Base-by-base conservation (phyloP, 202 grass and related monocot genomes). In the Carex arenaria region DNA sequence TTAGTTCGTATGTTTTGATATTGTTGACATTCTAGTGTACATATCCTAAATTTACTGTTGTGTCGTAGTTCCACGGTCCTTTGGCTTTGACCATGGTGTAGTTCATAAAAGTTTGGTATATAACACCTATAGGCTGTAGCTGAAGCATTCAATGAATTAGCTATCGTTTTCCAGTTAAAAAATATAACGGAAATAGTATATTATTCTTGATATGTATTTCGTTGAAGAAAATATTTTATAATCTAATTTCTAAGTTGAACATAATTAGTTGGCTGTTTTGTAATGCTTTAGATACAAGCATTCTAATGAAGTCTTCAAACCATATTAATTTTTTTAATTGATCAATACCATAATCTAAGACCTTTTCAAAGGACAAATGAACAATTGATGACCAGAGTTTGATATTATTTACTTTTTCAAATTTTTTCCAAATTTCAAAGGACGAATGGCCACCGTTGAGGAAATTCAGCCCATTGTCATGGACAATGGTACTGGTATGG, bases 401-500 rank as follows among this genome's bases (percentile, higher is more conserved):
- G 17, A 31, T 81, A 38, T 77, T 65, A 26, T 62, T 82, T 57
- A 2, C 0, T 11, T 15, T 82, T 31, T 61, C 57, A 19, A 61
- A 86, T 82, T 87, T 71, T 78, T 30, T 77, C 60, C 67, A 49
- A 49, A 49, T 49, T 11, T 49, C 45, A 11, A 11, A 65, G 86
- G 84, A 61, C 83, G 90, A 83, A 26, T 26, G 94, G 94, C 94
- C 18, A 91, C 93, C 80, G 84, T 84, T 15, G 94, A 97, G 89
- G 94, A 97, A 9, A 88, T 93, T 67, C 94, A 97, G 87, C 91
- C 94, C 78, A 91, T 97, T 57, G 94, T 97, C 81, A 93, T 91
- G 57, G 94, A 97, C 85, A 97, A 97, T 88, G 94, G 94, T 52
- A 97, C 94, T 15, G 94, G 94, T 73, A 97, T 97, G 94, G 94